These are phyloP conservation scores for Rhodotorula toruloides DNA, from an alignment of 768 basidiomycete genomes.

Conservation along the genomic window DNA sequence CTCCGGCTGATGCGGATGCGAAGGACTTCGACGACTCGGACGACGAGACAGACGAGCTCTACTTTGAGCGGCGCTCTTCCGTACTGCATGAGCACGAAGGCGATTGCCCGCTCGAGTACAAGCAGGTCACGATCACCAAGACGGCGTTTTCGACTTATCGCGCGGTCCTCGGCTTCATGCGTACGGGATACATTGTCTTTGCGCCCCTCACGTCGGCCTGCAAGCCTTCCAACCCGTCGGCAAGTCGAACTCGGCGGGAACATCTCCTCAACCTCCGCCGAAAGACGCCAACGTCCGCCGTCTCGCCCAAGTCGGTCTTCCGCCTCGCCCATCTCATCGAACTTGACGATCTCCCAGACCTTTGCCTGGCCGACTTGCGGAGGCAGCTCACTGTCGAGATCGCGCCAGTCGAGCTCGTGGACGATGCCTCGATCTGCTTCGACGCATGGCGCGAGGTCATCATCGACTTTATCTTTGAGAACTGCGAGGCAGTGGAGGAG, in stretches of 20 bases:
- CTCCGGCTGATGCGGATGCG: too few species aligned
- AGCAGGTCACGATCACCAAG: neutral
- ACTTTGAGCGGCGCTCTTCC: neutral
- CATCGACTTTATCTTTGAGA: neutral
- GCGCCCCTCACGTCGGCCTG: neutral
- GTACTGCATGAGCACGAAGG: too few species aligned
- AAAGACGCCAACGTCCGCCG: neutral
- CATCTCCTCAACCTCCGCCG: neutral
- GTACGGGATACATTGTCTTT: neutral
- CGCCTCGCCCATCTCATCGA: constrained; percentile 15
- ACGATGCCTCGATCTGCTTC: neutral
- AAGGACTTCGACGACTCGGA: constrained; percentile 14
- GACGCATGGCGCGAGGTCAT: neutral
- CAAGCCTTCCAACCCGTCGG: neutral
- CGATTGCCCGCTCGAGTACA: neutral
- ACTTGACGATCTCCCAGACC: neutral
- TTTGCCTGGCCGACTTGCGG: neutral
- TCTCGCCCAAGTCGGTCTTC: constrained; percentile 11
- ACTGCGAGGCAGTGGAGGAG: neutral
- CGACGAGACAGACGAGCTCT: constrained; percentile 4
- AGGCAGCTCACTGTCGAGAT: neutral
- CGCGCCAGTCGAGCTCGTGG: constrained; percentile 6
- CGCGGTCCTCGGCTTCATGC: neutral
- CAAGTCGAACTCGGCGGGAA: too few species aligned
- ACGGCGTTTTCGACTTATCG: constrained; percentile 4